A percentile compares a stretch with the other conserved stretches of the same genome.
Evolutionary conservation across 441 rosid species (phyloP).

Genomic region (Raphanus hybrid): DNA sequence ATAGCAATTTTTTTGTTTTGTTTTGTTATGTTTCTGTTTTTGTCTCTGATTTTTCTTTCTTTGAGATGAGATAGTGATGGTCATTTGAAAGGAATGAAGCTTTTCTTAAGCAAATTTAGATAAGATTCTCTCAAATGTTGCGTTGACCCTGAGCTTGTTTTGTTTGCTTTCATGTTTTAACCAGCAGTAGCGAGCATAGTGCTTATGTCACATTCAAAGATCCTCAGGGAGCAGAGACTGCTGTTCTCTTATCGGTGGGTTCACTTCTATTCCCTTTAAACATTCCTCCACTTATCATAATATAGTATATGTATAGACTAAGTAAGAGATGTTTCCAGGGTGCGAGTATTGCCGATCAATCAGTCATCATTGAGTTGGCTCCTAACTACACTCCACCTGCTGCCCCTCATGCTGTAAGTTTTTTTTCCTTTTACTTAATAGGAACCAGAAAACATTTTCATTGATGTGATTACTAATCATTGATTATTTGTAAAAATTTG

Average conservation of each 20-base stretch:
- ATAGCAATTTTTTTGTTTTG: no score
- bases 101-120: background rate
- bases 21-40: background rate
- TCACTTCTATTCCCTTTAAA: background rate
- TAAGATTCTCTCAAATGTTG: background rate
- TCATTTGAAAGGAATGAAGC: background rate
- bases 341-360: conserved; percentile 62
- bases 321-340: conserved; percentile 50
- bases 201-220: conserved; percentile 73
- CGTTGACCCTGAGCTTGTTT: background rate
- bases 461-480: background rate
- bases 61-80: background rate
- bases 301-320: no score
- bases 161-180: conserved; percentile 18
- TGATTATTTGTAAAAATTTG: background rate
- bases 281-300: background rate
- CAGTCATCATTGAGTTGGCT: conserved; percentile 57
- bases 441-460: background rate
- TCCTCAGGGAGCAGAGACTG: conserved; percentile 72
- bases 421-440: background rate
- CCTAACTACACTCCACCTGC: conserved; percentile 51
- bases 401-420: conserved; percentile 39
- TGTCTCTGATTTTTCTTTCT: background rate
- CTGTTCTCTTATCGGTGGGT: conserved; percentile 66
- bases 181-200: conserved; percentile 46